Evolutionary conservation across 768 basidiomycete species (phyloP).

Genomic region (Mycena chlorophos): DNA sequence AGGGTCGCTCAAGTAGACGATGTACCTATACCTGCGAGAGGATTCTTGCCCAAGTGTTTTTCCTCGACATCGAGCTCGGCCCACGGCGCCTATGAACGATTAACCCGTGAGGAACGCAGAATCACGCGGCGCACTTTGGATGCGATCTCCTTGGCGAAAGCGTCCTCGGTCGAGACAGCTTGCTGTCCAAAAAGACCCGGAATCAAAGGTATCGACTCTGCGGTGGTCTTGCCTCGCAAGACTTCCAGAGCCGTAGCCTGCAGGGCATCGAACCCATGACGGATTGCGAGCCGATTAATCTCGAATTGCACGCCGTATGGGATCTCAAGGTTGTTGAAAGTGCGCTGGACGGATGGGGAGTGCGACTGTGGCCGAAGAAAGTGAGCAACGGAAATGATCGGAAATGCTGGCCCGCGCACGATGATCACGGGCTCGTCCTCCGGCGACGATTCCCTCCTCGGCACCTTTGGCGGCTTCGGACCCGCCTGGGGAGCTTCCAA

Average conservation of each 20-base stretch:
- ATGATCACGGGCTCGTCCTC: slow-evolving; percentile 16
- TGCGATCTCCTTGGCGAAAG: slow-evolving; percentile 39
- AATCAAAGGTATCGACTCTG: slow-evolving; percentile 29
- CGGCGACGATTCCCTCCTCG: slow-evolving; percentile 19
- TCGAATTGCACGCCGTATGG: slow-evolving; percentile 56
- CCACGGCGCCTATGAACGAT: slow-evolving; percentile 55
- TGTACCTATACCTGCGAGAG: slow-evolving; percentile 36
- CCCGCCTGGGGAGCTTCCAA: slow-evolving; percentile 20
- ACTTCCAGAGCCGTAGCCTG: slow-evolving; percentile 28
- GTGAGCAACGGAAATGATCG: background rate
- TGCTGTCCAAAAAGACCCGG: slow-evolving; percentile 18
- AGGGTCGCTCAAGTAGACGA: background rate
- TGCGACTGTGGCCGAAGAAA: slow-evolving; percentile 5
- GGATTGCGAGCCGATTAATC: slow-evolving; percentile 38
- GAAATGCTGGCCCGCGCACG: too few relatives aligned
- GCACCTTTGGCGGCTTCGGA: slow-evolving; percentile 26
- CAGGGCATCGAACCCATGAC: slow-evolving; percentile 34
- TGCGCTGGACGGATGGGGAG: slow-evolving; percentile 10
- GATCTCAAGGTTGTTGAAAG: slow-evolving; percentile 23
- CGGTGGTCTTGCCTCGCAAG: slow-evolving; percentile 34
- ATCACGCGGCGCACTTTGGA: slow-evolving; percentile 28
- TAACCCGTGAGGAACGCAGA: background rate
- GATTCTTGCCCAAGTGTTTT: slow-evolving; percentile 32
- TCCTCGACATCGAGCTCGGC: slow-evolving; percentile 60
- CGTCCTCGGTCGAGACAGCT: slow-evolving; percentile 10